phyloP scores from a whole-genome alignment of 495 filamentous ascomycete genomes.

The Glonium stellatum region DNA sequence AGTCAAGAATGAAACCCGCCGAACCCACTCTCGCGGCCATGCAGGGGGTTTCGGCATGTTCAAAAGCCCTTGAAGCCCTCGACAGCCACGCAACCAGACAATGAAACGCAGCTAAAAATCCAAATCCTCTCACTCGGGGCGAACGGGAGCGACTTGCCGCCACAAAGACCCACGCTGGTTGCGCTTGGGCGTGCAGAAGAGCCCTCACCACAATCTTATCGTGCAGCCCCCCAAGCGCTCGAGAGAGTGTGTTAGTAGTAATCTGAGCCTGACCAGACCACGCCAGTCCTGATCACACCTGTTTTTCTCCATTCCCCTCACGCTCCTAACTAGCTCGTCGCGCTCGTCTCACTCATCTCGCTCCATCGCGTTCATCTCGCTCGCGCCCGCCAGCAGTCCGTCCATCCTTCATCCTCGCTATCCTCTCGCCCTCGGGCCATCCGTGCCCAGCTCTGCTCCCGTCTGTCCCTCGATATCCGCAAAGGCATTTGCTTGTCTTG shows the following conservation, averaged over 20 bases:
- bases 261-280: no score
- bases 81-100: neutral
- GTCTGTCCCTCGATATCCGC: neutral
- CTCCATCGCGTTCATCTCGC: neutral
- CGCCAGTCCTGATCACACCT: no score
- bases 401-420: no score
- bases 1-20: neutral
- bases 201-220: neutral
- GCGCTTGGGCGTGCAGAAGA: neutral
- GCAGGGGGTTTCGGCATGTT: neutral
- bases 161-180: neutral
- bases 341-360: neutral
- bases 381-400: neutral
- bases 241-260: no score
- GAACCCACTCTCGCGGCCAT: neutral
- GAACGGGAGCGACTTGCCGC: neutral
- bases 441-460: no score
- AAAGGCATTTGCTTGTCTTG: neutral
- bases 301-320: neutral
- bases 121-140: neutral
- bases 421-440: no score
- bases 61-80: neutral
- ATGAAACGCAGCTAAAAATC: neutral
- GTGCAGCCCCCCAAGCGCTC: neutral
- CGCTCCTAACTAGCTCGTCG: no score